These are phyloP conservation scores for Vitis hybrid DNA, from an alignment of 177 flowering plant genomes.

Conservation along the genomic window DNA sequence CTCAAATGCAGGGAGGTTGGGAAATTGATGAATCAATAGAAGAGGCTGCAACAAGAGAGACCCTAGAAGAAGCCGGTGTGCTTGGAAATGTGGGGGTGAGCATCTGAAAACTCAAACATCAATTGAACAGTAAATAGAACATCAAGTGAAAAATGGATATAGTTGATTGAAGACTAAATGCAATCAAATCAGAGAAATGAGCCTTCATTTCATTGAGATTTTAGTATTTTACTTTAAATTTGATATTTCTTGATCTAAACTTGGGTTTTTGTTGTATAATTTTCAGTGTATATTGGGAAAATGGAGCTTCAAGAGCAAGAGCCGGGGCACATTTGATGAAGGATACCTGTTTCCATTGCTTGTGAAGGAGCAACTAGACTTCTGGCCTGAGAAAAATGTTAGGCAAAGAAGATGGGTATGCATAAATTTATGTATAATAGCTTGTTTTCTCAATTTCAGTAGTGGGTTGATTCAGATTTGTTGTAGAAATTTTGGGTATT, in stretches of 20 bases:
- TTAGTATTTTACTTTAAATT: background rate
- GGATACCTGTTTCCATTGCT: conserved; percentile 71
- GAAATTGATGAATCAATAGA: conserved; percentile 54
- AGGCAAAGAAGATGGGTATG: conserved; percentile 69
- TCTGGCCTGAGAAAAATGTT: conserved; percentile 62
- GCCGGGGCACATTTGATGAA: conserved; percentile 37
- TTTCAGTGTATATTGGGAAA: conserved; percentile 52
- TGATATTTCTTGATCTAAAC: background rate
- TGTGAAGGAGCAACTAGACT: conserved; percentile 54
- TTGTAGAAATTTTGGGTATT: background rate
- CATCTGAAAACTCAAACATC: background rate
- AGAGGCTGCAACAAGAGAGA: conserved; percentile 56
- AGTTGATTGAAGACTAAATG: no score
- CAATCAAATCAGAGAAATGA: no score
- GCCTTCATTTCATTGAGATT: background rate
- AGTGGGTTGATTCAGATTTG: background rate
- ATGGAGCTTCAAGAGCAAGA: conserved; percentile 73
- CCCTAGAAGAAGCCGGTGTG: conserved; percentile 71
- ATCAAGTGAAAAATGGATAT: no score
- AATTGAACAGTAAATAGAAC: no score
- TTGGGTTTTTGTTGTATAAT: background rate
- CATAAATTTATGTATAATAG: no score
- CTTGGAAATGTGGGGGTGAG: conserved; percentile 47
- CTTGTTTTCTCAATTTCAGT: no score
- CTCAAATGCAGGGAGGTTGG: conserved; percentile 66